Evolutionary conservation across 2,329 filamentous ascomycete genomes (phyloP), one percentile per base, ranked within the genome.

Genomic region (Colletotrichum incanum): DNA sequence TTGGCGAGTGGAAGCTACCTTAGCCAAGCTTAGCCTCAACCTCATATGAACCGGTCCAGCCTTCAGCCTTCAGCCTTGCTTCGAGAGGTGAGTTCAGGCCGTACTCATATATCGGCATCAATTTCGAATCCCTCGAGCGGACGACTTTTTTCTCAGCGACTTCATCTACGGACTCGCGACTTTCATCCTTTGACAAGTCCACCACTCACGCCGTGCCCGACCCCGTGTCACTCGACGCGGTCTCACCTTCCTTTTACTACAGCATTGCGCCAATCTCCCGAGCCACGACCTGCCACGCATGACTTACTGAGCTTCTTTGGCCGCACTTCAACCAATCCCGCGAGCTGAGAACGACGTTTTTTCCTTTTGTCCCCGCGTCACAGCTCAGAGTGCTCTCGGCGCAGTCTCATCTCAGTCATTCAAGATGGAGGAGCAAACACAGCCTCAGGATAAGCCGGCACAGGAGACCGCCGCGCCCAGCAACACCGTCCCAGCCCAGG

Each of bases 351-450:
- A 28, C 9, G 9, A 50, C 11, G 2, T 28, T 5, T 4, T 28
- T 5, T 52, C 11, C 60, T 31, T 31, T 31, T 31, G 3, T 41
- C 43, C 16, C 18, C 9, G 8, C 8, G 31, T 16, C 39, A 64
- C 23, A 39, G 5, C 5, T 28, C 43, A 23, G 39, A 28, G 7
- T 50, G 55, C 58, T 26, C 26, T 23, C 37, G 18, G 47, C 50
- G 23, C 23, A 31, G 28, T 56, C 26, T 55, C 47, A 39, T 64
- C 34, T 59, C 47, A 43, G 18, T 34, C 54, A 14, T 23, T 28
- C 55, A 62, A 14, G 12, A 73, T 73, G 71, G 71, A 72, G 45
- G 67, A 67, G 37, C 71, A 72, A 72, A 23, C 61, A 54, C 67
- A 71, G 58, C 31, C 39, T 31, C 61, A 65, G 61, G 54, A 73